A percentile compares a stretch with the other conserved stretches of the same genome.
phyloP scores from a whole-genome alignment of 106 monocot genomes.

The Iris macrosiphon region DNA sequence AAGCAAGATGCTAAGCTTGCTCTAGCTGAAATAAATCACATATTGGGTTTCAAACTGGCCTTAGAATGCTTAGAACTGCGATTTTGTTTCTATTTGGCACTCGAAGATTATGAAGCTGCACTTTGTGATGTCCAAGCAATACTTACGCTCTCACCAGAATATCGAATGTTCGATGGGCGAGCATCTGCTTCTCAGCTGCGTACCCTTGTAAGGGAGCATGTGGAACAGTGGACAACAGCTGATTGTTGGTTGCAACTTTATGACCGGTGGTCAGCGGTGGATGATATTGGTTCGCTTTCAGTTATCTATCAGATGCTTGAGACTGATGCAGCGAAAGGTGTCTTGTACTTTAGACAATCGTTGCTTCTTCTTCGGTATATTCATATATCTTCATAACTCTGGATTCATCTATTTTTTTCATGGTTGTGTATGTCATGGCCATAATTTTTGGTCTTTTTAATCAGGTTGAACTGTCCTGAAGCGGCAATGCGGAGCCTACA shows the following conservation, averaged over 20 bases:
- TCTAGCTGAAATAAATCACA: conserved; percentile 69
- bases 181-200: conserved; percentile 71
- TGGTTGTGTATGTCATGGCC: neutral
- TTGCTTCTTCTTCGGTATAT: conserved; percentile 90
- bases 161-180: conserved; percentile 85
- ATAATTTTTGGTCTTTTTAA: conserved; percentile 8
- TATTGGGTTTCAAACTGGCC: conserved; percentile 81
- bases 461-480: conserved; percentile 93
- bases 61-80: conserved; percentile 89
- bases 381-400: neutral
- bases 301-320: conserved; percentile 94
- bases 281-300: conserved; percentile 97
- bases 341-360: conserved; percentile 94
- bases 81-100: conserved; percentile 78
- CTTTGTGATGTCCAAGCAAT: conserved; percentile 89
- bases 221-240: conserved; percentile 82
- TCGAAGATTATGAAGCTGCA: conserved; percentile 75
- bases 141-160: conserved; percentile 77
- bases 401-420: neutral
- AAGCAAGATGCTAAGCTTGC: conserved; percentile 72
- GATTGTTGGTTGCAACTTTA: conserved; percentile 99
- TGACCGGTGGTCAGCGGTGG: conserved; percentile 95
- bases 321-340: conserved; percentile 68
- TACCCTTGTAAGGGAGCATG: conserved; percentile 79
- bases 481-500: conserved; percentile 97